Conservation (phyloP, 2,329 filamentous ascomycete genomes). For the Ophidiomyces ophidiicola region DNA sequence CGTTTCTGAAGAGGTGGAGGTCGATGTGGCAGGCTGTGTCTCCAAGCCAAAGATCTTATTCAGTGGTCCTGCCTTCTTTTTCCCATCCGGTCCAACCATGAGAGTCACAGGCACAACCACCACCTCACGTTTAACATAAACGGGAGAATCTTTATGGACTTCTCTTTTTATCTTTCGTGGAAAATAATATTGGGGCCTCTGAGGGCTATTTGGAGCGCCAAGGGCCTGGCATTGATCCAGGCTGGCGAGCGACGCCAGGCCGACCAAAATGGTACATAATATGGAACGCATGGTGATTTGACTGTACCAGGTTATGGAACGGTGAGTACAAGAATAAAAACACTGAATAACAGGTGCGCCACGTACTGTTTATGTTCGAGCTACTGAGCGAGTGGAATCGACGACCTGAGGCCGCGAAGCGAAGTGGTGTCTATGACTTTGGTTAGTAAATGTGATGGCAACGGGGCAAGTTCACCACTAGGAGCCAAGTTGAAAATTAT, state of each 20-base stretch:
- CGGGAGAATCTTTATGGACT: conserved; percentile 5
- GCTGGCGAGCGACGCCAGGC: conserved; percentile 25
- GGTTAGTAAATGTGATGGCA: background rate
- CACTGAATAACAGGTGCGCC: background rate
- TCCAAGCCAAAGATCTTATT: background rate
- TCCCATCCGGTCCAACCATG: conserved; percentile 9
- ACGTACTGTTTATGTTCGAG: conserved; percentile 5
- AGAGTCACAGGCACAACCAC: conserved; percentile 15
- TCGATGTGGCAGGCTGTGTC: background rate
- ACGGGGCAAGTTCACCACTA: background rate
- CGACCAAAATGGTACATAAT: conserved; percentile 23
- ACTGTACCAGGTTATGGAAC: conserved; percentile 13
- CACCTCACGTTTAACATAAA: conserved; percentile 11
- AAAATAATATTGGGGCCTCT: conserved; percentile 28
- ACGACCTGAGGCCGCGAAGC: conserved; percentile 9
- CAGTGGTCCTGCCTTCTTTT: conserved; percentile 3
- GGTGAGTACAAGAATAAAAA: background rate
- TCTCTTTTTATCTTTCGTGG: conserved; percentile 23
- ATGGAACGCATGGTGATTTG: conserved; percentile 22
- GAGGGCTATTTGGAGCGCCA: conserved; percentile 19
- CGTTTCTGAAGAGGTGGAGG: background rate
- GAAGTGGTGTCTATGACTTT: conserved; percentile 1
- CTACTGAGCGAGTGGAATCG: conserved; percentile 10
- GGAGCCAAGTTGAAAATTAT: background rate
- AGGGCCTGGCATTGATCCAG: conserved; percentile 25